These are phyloP conservation scores for Pseudodiploospora longispora DNA, from an alignment of 2,329 filamentous ascomycete genomes.

Conservation along the genomic window DNA sequence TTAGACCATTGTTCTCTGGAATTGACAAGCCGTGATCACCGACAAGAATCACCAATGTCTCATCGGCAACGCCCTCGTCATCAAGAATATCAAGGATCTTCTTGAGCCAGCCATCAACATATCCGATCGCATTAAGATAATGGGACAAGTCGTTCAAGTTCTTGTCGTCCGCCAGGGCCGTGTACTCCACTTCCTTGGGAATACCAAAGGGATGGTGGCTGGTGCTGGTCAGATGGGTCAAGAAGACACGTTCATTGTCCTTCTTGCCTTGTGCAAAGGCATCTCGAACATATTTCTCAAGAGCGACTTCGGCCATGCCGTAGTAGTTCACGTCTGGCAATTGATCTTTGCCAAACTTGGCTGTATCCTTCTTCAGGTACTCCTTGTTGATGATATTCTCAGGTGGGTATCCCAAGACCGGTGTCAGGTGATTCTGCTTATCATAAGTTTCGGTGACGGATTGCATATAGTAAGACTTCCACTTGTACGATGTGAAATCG, in stretches of 20 bases:
- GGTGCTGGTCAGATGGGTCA: constrained; percentile 26
- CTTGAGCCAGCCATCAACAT: constrained; percentile 22
- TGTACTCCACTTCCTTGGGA: constrained; percentile 17
- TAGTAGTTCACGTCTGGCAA: constrained; percentile 25
- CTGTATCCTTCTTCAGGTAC: constrained; percentile 19
- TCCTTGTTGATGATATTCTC: constrained; percentile 20
- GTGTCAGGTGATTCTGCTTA: constrained; percentile 21
- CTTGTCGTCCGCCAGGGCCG: constrained; percentile 14
- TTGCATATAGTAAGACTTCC: constrained; percentile 25
- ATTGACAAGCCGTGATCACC: constrained; percentile 26
- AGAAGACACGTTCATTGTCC: constrained; percentile 22
- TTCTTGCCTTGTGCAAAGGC: constrained; percentile 20
- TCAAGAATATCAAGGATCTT: constrained; percentile 21
- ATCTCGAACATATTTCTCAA: constrained; percentile 24
- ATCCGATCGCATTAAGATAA: constrained; percentile 24
- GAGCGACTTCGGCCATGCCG: constrained; percentile 21
- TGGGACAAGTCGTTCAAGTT: constrained; percentile 20
- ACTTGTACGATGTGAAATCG: constrained; percentile 17
- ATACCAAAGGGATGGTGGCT: constrained; percentile 24
- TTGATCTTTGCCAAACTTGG: constrained; percentile 20
- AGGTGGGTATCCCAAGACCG: constrained; percentile 18
- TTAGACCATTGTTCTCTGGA: constrained; percentile 21
- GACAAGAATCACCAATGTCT: constrained; percentile 22
- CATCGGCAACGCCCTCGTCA: constrained; percentile 22
- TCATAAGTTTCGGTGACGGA: constrained; percentile 23